These are phyloP conservation scores for Elsinoe australis DNA, from an alignment of 2,329 filamentous ascomycete species.

Conservation along the genomic window DNA sequence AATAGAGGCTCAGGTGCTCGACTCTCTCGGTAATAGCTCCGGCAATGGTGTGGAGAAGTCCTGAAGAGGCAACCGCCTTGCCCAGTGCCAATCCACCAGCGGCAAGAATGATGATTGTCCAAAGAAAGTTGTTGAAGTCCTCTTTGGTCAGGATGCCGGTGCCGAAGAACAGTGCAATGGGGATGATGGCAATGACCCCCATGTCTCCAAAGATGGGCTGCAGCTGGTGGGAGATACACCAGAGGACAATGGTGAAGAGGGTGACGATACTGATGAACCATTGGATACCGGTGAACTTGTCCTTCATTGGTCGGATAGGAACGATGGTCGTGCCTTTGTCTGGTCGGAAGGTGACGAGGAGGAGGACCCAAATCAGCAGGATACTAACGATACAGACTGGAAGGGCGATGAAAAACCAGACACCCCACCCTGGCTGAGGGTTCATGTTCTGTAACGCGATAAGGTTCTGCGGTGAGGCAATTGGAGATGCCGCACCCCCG, in stretches of 20 bases:
- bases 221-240: constrained; percentile 87
- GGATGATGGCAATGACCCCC: constrained; percentile 95
- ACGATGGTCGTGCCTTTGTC: constrained; percentile 81
- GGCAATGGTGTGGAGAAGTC: constrained; percentile 82
- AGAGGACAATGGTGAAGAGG: constrained; percentile 73
- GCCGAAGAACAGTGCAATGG: constrained; percentile 91
- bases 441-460: constrained; percentile 95
- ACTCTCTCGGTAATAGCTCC: constrained; percentile 65
- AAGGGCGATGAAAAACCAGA: constrained; percentile 94
- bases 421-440: constrained; percentile 81
- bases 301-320: constrained; percentile 81
- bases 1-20: constrained; percentile 72
- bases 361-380: constrained; percentile 76
- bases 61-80: constrained; percentile 89
- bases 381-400: constrained; percentile 88
- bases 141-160: constrained; percentile 95
- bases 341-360: constrained; percentile 78
- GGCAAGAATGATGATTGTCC: constrained; percentile 98
- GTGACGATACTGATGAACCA: constrained; percentile 88
- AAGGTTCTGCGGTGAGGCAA: constrained; percentile 94
- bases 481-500: constrained; percentile 90
- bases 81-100: constrained; percentile 87
- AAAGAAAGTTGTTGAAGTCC: constrained; percentile 99
- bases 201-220: constrained; percentile 89
- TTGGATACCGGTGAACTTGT: constrained; percentile 79